phyloP scores from a whole-genome alignment of 2,329 filamentous ascomycete species.

The Triangularia setosa region DNA sequence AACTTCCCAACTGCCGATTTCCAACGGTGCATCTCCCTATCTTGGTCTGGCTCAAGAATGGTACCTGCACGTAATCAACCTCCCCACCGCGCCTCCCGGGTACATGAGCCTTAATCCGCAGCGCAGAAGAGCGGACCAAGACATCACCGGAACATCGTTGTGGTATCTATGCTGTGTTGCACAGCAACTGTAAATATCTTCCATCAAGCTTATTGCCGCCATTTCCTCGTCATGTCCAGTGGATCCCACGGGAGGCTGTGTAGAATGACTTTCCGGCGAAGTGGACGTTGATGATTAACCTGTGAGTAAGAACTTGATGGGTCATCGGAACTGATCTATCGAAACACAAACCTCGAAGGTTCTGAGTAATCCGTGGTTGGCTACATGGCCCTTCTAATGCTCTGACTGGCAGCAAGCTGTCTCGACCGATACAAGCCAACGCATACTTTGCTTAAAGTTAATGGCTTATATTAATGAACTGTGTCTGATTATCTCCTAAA shows the following conservation, averaged over 20 bases:
- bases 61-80: neutral
- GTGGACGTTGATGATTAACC: neutral
- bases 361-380: neutral
- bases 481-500: neutral
- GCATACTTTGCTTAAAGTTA: neutral
- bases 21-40: neutral
- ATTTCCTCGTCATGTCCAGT: neutral
- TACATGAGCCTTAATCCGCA: conserved; percentile 1
- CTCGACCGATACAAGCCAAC: neutral
- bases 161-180: neutral
- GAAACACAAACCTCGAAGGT: neutral
- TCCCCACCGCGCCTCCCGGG: neutral
- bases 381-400: neutral
- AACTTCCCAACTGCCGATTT: neutral
- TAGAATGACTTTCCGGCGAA: neutral
- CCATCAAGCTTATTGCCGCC: neutral
- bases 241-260: neutral
- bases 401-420: neutral
- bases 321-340: neutral
- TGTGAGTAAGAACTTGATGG: neutral
- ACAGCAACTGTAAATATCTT: neutral
- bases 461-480: neutral
- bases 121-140: conserved; percentile 6
- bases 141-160: neutral
- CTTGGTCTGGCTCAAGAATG: neutral